Percentiles rank a stretch among this genome's conserved stretches.
Evolutionary conservation across 371 early-diverging fungal genomes (phyloP).

Genomic region (Mucor racemosus): DNA sequence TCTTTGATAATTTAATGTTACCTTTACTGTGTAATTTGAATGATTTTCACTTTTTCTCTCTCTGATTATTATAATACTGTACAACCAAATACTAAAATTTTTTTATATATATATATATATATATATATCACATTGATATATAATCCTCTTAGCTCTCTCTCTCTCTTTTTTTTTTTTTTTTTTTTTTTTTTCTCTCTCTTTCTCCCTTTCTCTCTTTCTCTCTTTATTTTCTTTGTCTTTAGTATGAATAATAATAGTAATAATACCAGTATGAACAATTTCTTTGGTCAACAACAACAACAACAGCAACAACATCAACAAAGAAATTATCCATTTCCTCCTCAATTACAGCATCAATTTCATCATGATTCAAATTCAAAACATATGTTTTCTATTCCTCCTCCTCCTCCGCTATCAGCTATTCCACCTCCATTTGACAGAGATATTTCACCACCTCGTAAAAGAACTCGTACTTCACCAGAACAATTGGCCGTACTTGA

Average conservation of each 20-base stretch:
- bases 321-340: neutral
- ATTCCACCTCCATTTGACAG: slow-evolving; percentile 20
- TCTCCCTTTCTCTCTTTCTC: neutral
- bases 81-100: slow-evolving; percentile 20
- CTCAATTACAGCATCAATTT: slow-evolving; percentile 3
- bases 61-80: slow-evolving; percentile 11
- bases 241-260: slow-evolving; percentile 7
- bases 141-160: neutral
- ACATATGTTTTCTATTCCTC: slow-evolving; percentile 13
- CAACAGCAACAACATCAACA: neutral
- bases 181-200: neutral
- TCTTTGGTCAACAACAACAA: slow-evolving; percentile 5
- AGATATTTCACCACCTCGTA: slow-evolving; percentile 42
- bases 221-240: slow-evolving; percentile 15
- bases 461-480: slow-evolving; percentile 74
- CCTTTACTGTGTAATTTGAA: slow-evolving; percentile 5
- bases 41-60: neutral
- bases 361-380: slow-evolving; percentile 1
- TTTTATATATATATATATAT: neutral
- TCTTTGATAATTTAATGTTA: slow-evolving; percentile 18
- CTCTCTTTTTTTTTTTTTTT: neutral
- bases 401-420: slow-evolving; percentile 21
- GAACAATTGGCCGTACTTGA: slow-evolving; percentile 77
- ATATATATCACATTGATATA: slow-evolving; percentile 10
- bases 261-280: slow-evolving; percentile 3